A percentile compares a stretch with the other conserved stretches of the same genome.
Evolutionary conservation across 2,329 filamentous ascomycete genomes (phyloP).

Genomic region (Mariannaea elegans): DNA sequence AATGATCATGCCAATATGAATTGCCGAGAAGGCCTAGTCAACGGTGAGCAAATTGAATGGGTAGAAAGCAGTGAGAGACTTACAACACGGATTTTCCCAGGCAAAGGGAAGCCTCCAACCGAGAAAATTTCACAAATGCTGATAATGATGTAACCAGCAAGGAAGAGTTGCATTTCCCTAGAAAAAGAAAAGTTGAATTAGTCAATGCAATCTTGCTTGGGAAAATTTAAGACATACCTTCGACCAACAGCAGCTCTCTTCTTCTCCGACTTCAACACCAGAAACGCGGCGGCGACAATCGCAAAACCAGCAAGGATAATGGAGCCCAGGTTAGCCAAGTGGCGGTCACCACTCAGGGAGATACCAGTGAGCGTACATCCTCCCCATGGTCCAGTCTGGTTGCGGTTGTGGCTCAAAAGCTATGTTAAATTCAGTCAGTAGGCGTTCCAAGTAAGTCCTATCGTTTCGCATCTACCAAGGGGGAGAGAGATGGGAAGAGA

Average conservation of each 20-base stretch:
- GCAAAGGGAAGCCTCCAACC: constrained; percentile 85
- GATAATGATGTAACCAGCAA: constrained; percentile 85
- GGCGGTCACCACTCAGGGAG: constrained; percentile 67
- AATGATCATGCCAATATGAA: constrained; percentile 89
- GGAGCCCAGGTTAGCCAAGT: constrained; percentile 90
- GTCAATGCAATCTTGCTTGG: constrained; percentile 1
- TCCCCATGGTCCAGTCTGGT: constrained; percentile 67
- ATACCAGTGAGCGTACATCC: constrained; percentile 84
- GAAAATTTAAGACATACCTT: constrained; percentile 65
- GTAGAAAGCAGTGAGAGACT: constrained; percentile 43
- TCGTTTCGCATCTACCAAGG: constrained; percentile 30
- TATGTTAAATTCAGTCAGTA: constrained; percentile 33
- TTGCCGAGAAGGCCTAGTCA: constrained; percentile 80
- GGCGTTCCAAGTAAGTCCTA: constrained; percentile 19
- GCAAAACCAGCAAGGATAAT: constrained; percentile 84
- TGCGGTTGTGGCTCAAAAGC: constrained; percentile 66
- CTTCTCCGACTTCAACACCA: constrained; percentile 83
- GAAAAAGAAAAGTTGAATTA: constrained; percentile 16
- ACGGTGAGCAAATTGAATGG: constrained; percentile 29
- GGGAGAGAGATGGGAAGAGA: not conserved
- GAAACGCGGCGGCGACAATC: constrained; percentile 71
- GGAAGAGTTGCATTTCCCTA: constrained; percentile 97
- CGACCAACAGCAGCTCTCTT: constrained; percentile 95
- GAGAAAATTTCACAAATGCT: constrained; percentile 97
- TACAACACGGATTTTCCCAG: constrained; percentile 75